These are phyloP conservation scores for Penicillium roqueforti DNA, from an alignment of 495 filamentous ascomycete genomes.

Conservation along the genomic window DNA sequence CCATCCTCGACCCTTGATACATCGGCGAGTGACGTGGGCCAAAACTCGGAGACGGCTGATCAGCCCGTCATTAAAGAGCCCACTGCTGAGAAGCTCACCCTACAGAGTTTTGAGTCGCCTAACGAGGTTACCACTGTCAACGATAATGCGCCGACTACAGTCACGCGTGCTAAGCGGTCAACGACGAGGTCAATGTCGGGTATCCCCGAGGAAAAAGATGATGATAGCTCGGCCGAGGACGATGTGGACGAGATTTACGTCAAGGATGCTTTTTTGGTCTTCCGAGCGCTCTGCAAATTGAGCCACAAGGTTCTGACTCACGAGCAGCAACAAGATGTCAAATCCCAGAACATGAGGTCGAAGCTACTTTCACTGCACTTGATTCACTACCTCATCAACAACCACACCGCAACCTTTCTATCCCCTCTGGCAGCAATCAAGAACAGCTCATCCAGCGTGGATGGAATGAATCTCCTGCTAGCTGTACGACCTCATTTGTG, in stretches of 20 bases:
- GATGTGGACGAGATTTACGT: slow-evolving; percentile 96
- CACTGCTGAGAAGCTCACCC: slow-evolving; percentile 70
- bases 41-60: slow-evolving; percentile 47
- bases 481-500: slow-evolving; percentile 96
- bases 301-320: slow-evolving; percentile 84
- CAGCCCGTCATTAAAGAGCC: slow-evolving; percentile 57
- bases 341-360: slow-evolving; percentile 92
- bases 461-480: slow-evolving; percentile 87
- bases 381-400: slow-evolving; percentile 89
- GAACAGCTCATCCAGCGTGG: slow-evolving; percentile 77
- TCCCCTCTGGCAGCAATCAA: slow-evolving; percentile 85
- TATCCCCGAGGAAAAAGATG: slow-evolving; percentile 42
- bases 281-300: slow-evolving; percentile 95
- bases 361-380: slow-evolving; percentile 94
- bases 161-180: slow-evolving; percentile 70
- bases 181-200: slow-evolving; percentile 53
- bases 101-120: slow-evolving; percentile 91
- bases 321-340: slow-evolving; percentile 89
- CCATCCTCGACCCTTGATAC: slow-evolving; percentile 19
- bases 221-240: slow-evolving; percentile 63
- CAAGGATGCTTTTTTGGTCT: slow-evolving; percentile 93
- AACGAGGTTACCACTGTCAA: slow-evolving; percentile 90
- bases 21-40: slow-evolving; percentile 40
- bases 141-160: slow-evolving; percentile 88
- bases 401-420: slow-evolving; percentile 80